Evolutionary conservation across 768 basidiomycete species (phyloP).

Genomic region (Cystofilobasidium ferigula): DNA sequence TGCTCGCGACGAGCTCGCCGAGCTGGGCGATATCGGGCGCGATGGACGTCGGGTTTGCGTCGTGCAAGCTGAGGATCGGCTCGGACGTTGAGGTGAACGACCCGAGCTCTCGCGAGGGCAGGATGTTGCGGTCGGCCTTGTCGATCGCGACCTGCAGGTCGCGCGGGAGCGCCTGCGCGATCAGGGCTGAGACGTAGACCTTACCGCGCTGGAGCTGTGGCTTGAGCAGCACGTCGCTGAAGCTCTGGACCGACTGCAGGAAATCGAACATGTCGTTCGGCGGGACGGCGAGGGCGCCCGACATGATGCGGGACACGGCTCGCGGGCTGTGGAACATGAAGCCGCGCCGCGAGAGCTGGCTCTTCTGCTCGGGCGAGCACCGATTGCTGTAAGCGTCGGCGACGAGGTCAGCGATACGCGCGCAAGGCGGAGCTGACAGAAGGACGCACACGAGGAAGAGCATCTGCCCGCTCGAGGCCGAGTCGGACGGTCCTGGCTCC

Average conservation of each 20-base stretch:
- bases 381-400: slow-evolving; percentile 12
- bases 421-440: neutral
- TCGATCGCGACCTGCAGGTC: slow-evolving; percentile 37
- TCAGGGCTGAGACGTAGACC: slow-evolving; percentile 36
- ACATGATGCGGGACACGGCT: slow-evolving; percentile 34
- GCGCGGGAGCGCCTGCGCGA: slow-evolving; percentile 38
- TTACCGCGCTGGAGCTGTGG: slow-evolving; percentile 30
- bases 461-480: slow-evolving; percentile 39
- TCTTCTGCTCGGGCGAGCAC: slow-evolving; percentile 30
- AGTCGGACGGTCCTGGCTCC: slow-evolving; percentile 24
- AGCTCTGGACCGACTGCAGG: slow-evolving; percentile 32
- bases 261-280: slow-evolving; percentile 34
- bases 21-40: slow-evolving; percentile 36
- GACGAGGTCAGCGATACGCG: neutral
- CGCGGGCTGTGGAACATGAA: slow-evolving; percentile 37
- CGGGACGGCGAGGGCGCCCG: slow-evolving; percentile 35
- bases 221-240: slow-evolving; percentile 24
- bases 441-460: slow-evolving; percentile 34
- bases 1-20: slow-evolving; percentile 34
- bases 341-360: slow-evolving; percentile 32
- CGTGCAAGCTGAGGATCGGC: neutral
- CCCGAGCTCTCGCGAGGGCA: slow-evolving; percentile 37
- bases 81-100: slow-evolving; percentile 17
- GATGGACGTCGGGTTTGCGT: slow-evolving; percentile 3
- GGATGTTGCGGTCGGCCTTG: slow-evolving; percentile 31